Conservation (phyloP, 148 eudicot genomes). For the Cornus florida region DNA sequence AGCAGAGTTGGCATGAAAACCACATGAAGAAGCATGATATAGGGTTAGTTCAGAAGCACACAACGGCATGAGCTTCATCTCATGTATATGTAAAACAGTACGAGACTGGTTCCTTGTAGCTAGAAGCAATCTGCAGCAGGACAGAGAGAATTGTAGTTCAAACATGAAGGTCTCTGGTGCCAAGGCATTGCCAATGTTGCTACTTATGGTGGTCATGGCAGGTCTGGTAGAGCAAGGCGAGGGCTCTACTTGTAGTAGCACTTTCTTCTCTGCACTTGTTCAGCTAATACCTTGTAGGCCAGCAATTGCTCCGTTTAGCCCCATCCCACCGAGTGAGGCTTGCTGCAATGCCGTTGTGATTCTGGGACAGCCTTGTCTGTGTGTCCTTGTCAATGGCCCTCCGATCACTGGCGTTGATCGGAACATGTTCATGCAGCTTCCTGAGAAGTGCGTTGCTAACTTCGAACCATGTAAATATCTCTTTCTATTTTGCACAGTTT, state of each 20-base stretch:
- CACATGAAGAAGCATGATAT: constrained; percentile 33
- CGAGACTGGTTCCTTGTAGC: neutral
- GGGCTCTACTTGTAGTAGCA: constrained; percentile 56
- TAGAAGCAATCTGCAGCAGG: neutral
- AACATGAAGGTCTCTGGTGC: constrained; percentile 34
- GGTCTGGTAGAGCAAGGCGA: constrained; percentile 35
- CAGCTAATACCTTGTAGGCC: constrained; percentile 90
- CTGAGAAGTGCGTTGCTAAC: constrained; percentile 68
- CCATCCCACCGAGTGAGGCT: constrained; percentile 74
- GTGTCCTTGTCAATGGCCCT: constrained; percentile 87
- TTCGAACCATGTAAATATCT: constrained; percentile 65
- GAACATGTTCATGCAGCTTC: constrained; percentile 90
- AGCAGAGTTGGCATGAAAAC: constrained; percentile 21
- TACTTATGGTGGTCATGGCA: constrained; percentile 28
- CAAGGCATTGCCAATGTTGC: constrained; percentile 23
- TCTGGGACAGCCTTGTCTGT: constrained; percentile 85
- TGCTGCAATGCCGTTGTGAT: constrained; percentile 73
- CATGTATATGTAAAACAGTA: constrained; percentile 16
- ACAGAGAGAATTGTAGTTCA: neutral
- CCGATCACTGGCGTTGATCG: constrained; percentile 87
- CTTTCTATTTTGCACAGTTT: neutral
- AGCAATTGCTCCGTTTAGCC: constrained; percentile 69
- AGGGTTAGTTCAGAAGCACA: constrained; percentile 48
- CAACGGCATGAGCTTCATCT: constrained; percentile 23
- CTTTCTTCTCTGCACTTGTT: constrained; percentile 81